These are phyloP conservation scores for Clathrus columnatus DNA, from an alignment of 768 basidiomycete genomes.

Conservation along the genomic window DNA sequence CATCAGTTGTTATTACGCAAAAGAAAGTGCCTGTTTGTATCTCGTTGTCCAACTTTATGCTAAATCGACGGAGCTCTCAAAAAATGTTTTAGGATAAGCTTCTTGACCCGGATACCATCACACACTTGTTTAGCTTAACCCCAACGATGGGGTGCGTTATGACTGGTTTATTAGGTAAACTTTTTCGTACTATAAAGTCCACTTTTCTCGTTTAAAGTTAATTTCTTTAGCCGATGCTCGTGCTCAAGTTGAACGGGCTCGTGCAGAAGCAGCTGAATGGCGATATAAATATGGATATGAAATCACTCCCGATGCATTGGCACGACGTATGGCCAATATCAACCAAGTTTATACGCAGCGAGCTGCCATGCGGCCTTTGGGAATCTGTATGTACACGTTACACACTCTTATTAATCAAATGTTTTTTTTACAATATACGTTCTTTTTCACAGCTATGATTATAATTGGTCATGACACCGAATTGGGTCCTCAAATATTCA, in stretches of 20 bases:
- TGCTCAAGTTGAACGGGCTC: slow-evolving; percentile 79
- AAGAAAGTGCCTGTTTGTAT: slow-evolving; percentile 90
- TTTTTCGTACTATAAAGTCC: neutral
- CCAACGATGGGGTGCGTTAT: slow-evolving; percentile 96
- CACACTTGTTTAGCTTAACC: slow-evolving; percentile 93
- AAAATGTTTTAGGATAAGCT: slow-evolving; percentile 80
- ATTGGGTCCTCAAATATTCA: slow-evolving; percentile 93
- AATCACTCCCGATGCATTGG: slow-evolving; percentile 94
- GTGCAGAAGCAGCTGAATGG: slow-evolving; percentile 84
- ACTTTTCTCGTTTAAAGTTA: neutral
- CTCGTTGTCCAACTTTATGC: neutral
- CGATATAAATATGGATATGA: slow-evolving; percentile 97
- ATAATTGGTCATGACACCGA: slow-evolving; percentile 89
- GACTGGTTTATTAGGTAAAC: slow-evolving; percentile 89
- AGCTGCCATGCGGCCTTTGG: slow-evolving; percentile 93
- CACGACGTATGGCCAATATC: slow-evolving; percentile 90
- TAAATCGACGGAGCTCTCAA: neutral
- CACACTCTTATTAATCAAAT: neutral
- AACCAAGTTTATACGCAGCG: slow-evolving; percentile 99
- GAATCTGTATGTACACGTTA: slow-evolving; percentile 62
- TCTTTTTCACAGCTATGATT: slow-evolving; percentile 67
- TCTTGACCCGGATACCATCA: slow-evolving; percentile 86
- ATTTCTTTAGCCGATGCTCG: slow-evolving; percentile 72
- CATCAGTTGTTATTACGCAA: slow-evolving; percentile 92
- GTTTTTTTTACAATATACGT: neutral